Conservation (phyloP, 2,329 filamentous ascomycete genomes). For the Neonectria neomacrospora region DNA sequence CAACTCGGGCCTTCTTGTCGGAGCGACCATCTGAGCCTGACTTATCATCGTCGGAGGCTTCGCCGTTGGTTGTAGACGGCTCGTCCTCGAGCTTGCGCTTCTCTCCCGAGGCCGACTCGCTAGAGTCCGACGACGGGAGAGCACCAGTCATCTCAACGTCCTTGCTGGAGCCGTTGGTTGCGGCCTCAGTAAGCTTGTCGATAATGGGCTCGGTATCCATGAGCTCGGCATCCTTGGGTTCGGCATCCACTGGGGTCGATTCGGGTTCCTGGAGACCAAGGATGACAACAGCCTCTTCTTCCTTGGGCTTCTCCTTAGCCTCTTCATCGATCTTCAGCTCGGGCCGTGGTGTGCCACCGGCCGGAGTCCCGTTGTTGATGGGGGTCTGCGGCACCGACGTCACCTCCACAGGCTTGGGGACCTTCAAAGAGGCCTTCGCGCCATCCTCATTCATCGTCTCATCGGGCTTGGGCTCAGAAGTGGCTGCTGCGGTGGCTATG, state of each 20-base stretch:
- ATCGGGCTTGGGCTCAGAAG: conserved; percentile 37
- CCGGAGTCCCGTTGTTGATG: conserved; percentile 49
- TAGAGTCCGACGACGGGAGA: conserved; percentile 28
- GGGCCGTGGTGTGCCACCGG: conserved; percentile 49
- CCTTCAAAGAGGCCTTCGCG: conserved; percentile 31
- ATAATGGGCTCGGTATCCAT: conserved; percentile 26
- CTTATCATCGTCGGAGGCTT: conserved; percentile 33
- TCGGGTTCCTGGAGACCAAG: conserved; percentile 40
- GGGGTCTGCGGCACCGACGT: conserved; percentile 52
- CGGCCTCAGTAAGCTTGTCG: conserved; percentile 25
- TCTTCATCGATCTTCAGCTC: conserved; percentile 50
- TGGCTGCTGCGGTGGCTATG: conserved; percentile 40
- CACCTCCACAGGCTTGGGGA: conserved; percentile 51
- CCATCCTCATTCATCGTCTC: conserved; percentile 36
- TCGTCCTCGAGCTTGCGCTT: conserved; percentile 56
- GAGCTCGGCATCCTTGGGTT: conserved; percentile 34
- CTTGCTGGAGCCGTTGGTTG: conserved; percentile 36
- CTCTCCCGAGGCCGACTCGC: conserved; percentile 40
- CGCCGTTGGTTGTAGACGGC: conserved; percentile 35
- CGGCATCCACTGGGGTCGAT: conserved; percentile 35
- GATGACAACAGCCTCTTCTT: conserved; percentile 42
- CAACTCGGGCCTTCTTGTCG: conserved; percentile 56
- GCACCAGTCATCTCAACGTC: conserved; percentile 34
- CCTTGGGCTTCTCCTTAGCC: conserved; percentile 40
- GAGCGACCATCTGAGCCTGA: conserved; percentile 45